Conservation (phyloP, 1,284 basidiomycete species). For the Sporisorium graminicola region DNA sequence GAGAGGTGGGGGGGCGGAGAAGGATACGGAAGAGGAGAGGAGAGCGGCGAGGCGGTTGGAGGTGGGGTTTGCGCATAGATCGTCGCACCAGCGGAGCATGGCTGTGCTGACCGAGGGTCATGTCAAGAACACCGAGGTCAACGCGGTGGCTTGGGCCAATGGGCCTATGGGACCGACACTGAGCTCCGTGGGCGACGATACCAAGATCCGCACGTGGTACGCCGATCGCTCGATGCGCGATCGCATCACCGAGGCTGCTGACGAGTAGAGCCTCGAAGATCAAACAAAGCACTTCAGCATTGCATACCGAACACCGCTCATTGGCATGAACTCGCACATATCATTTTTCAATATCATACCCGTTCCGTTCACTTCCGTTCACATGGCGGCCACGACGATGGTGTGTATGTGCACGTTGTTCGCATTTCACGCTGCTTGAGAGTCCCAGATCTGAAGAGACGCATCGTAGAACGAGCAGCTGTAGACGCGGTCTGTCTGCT, state of each 20-base stretch:
- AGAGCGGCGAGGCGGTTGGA: slow-evolving; percentile 16
- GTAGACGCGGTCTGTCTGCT: slow-evolving; percentile 74
- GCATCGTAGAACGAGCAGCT: slow-evolving; percentile 99
- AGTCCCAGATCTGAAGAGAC: slow-evolving; percentile 81
- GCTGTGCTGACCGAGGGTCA: slow-evolving; percentile 32
- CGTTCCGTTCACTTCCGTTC: not conserved
- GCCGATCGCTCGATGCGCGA: slow-evolving; percentile 71
- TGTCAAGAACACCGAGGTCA: slow-evolving; percentile 60
- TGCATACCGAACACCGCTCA: too few species aligned
- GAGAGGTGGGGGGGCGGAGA: not conserved
- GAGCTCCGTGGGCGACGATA: slow-evolving; percentile 61
- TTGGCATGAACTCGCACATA: not conserved
- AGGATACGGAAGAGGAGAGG: slow-evolving; percentile 34
- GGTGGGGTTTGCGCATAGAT: slow-evolving; percentile 26
- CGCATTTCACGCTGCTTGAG: slow-evolving; percentile 29
- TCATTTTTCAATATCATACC: slow-evolving; percentile 3
- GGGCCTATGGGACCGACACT: slow-evolving; percentile 61
- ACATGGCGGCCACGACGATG: too few species aligned
- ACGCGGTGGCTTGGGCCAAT: slow-evolving; percentile 60
- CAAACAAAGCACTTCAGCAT: not conserved
- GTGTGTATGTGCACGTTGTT: not conserved
- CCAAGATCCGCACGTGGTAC: slow-evolving; percentile 59
- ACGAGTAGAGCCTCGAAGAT: slow-evolving; percentile 11
- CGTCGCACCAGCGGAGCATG: slow-evolving; percentile 26
- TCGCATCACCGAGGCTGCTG: not conserved